Base-by-base conservation (phyloP, 495 filamentous ascomycete genomes). In the Xylona heveae region DNA sequence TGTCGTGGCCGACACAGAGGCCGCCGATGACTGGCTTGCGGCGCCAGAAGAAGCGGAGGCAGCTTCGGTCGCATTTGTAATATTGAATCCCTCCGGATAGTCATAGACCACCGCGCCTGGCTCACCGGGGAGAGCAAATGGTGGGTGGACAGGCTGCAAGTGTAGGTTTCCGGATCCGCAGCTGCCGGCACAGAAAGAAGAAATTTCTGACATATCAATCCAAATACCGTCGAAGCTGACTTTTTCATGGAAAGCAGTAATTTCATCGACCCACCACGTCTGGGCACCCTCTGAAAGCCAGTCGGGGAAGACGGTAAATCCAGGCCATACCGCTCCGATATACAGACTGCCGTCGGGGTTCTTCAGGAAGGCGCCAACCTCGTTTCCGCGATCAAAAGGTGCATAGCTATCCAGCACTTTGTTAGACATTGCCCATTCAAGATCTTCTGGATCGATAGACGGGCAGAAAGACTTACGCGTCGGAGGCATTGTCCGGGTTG, bases 161-260 rank as follows among this genome's bases (percentile, higher is more conserved):
- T 62, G 65, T 27, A 81, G 48, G 33, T 81, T 79, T 1, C 55
- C 54, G 20, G 61, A 66, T 17, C 80, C 78, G 38, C 79, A 85
- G 43, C 66, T 74, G 4, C 80, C 80, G 8, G 77, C 64, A 38
- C 80, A 88, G 62, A 85, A 85, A 0, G 75, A 82, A 12, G 76
- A 70, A 2, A 71, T 70, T 45, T 82, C 59, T 47, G 41, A 53
- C 66, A 71, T 71, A 32, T 71, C 66, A 34, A 72, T 66, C 69
- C 69, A 73, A 24, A 69, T 58, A 12, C 69, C 69, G 34, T 66
- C 62, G 35, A 57, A 71, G 0, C 52, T 43, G 6, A 81, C 39
- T 24, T 78, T 68, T 20, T 62, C 47, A 31, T 63, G 59, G 57
- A 65, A 79, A 1, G 42, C 52, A 2, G 55, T 46, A 35, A 85